Conservation (phyloP, 306 rosid species). For the Cyamopsis tetragonoloba region DNA sequence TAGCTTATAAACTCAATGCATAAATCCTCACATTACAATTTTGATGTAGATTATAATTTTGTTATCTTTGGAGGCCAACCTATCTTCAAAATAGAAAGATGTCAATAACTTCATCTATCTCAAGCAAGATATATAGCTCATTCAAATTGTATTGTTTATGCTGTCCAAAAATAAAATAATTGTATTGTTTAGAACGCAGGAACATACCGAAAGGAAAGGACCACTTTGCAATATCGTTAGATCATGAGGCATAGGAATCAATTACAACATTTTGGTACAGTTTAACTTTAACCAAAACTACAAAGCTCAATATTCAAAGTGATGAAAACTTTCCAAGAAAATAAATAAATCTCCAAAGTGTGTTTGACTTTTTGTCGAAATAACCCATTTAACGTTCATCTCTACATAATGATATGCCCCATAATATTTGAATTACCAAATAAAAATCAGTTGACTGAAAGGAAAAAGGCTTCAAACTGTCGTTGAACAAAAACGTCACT, state of each 20-base stretch:
- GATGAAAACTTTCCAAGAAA: neutral
- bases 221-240: neutral
- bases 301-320: neutral
- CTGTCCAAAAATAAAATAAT: no score
- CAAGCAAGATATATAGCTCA: neutral
- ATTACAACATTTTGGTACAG: neutral
- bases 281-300: neutral
- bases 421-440: no score
- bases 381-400: no score
- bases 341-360: neutral
- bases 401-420: no score
- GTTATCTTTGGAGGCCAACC: neutral
- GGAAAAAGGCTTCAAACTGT: no score
- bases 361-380: no score
- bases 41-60: no score
- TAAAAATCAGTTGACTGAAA: no score
- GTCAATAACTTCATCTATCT: neutral
- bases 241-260: neutral
- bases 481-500: no score
- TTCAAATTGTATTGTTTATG: neutral
- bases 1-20: no score
- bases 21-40: no score
- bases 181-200: no score
- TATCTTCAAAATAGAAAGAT: neutral
- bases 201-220: neutral